These are phyloP conservation scores for Austroboletus niveus DNA, from an alignment of 1,284 basidiomycete species.

Conservation along the genomic window DNA sequence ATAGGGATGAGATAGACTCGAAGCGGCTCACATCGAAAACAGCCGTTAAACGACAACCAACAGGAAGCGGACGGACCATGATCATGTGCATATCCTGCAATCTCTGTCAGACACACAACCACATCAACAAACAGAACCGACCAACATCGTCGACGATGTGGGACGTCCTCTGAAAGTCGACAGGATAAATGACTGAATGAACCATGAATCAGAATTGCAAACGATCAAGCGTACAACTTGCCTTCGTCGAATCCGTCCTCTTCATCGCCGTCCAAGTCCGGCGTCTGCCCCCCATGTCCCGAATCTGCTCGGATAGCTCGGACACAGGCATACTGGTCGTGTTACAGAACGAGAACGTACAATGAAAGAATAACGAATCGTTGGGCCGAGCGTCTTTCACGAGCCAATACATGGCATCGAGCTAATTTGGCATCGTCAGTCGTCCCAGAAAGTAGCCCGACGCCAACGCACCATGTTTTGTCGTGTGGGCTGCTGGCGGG, in stretches of 20 bases:
- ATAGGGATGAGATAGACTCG: not conserved
- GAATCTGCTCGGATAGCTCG: slow-evolving; percentile 32
- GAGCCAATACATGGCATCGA: slow-evolving; percentile 89
- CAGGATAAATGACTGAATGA: slow-evolving; percentile 76
- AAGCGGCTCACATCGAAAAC: slow-evolving; percentile 72
- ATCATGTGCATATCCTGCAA: slow-evolving; percentile 65
- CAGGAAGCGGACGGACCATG: slow-evolving; percentile 72
- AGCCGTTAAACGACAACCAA: slow-evolving; percentile 84
- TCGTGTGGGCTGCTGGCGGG: slow-evolving; percentile 67
- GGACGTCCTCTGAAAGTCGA: slow-evolving; percentile 70
- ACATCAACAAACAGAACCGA: slow-evolving; percentile 10
- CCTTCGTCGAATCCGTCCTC: slow-evolving; percentile 39
- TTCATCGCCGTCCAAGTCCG: slow-evolving; percentile 47
- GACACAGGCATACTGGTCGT: too few relatives aligned
- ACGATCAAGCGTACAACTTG: not conserved
- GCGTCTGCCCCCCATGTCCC: slow-evolving; percentile 58
- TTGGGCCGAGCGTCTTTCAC: slow-evolving; percentile 75
- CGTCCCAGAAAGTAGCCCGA: not conserved
- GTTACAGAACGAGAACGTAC: slow-evolving; percentile 40
- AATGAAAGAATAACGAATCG: slow-evolving; percentile 92
- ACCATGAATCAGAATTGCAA: not conserved
- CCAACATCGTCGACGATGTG: slow-evolving; percentile 85
- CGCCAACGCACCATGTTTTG: slow-evolving; percentile 70
- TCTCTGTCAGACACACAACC: slow-evolving; percentile 5
- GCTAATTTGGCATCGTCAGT: slow-evolving; percentile 35